Conservation (phyloP, 129 eudicot species). For the Deinandra increscens region DNA sequence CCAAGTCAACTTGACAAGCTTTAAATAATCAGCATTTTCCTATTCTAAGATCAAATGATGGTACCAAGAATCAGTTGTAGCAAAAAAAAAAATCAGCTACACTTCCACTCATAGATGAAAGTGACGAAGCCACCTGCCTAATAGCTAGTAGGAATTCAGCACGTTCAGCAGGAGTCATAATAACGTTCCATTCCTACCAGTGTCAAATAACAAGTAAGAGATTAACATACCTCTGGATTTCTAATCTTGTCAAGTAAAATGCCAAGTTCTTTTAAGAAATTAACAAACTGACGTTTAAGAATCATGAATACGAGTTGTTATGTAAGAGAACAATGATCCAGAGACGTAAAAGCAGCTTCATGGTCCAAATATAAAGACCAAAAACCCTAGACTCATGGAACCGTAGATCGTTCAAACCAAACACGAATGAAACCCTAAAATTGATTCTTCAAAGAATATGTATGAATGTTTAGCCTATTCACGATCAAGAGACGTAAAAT, state of each 20-base stretch:
- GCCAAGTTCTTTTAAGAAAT: slow-evolving; percentile 51
- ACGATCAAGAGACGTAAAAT: no score
- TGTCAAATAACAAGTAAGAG: slow-evolving; percentile 12
- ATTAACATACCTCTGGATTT: slow-evolving; percentile 56
- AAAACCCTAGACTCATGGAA: no score
- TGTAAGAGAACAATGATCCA: no score
- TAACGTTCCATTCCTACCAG: slow-evolving; percentile 74
- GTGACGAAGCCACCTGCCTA: slow-evolving; percentile 54
- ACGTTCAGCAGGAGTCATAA: slow-evolving; percentile 68
- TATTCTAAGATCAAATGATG: slow-evolving; percentile 28
- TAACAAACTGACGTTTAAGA: no score
- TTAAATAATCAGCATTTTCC: slow-evolving; percentile 78
- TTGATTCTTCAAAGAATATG: no score
- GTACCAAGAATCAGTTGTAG: slow-evolving; percentile 20
- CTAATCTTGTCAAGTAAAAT: slow-evolving; percentile 64
- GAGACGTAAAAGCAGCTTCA: no score
- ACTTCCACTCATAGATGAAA: slow-evolving; percentile 51
- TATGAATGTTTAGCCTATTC: no score
- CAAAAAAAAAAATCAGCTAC: neutral
- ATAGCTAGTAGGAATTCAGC: slow-evolving; percentile 63
- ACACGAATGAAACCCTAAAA: no score
- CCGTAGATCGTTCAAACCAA: no score
- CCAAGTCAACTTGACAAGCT: slow-evolving; percentile 84
- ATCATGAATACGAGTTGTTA: no score
- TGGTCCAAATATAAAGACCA: no score